Conservation (phyloP, 768 basidiomycete species). For the Boletus pseudo-olivaceus region DNA sequence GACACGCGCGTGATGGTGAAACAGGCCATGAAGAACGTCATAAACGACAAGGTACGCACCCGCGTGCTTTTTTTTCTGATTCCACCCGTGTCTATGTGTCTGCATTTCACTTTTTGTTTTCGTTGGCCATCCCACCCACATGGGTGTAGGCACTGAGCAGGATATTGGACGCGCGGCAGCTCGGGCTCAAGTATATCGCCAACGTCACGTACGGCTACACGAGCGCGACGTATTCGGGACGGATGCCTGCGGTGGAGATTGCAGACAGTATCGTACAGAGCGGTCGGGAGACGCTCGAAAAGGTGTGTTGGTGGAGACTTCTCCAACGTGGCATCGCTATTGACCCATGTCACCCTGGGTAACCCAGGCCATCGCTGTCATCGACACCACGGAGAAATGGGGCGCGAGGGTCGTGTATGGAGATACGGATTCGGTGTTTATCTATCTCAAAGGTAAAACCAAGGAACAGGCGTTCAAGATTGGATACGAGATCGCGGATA, state of each 20-base stretch:
- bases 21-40: slow-evolving; percentile 84
- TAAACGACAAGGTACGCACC: slow-evolving; percentile 63
- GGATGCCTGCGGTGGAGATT: slow-evolving; percentile 98
- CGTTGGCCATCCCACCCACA: background rate
- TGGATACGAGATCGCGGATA: slow-evolving; percentile 88
- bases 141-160: slow-evolving; percentile 58
- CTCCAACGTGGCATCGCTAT: background rate
- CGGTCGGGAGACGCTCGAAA: slow-evolving; percentile 92
- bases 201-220: slow-evolving; percentile 98
- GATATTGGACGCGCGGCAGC: slow-evolving; percentile 86
- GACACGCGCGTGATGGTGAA: slow-evolving; percentile 99
- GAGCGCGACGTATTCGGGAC: slow-evolving; percentile 87
- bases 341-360: background rate
- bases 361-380: slow-evolving; percentile 72
- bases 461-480: slow-evolving; percentile 93
- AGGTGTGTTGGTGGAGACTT: slow-evolving; percentile 44
- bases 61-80: background rate
- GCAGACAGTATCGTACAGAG: slow-evolving; percentile 98
- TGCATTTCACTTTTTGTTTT: background rate
- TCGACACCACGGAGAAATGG: slow-evolving; percentile 80
- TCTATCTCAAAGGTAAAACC: slow-evolving; percentile 85
- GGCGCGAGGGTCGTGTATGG: slow-evolving; percentile 93
- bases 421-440: slow-evolving; percentile 94
- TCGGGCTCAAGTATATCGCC: slow-evolving; percentile 90
- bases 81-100: background rate